Evolutionary conservation across 345 rosid species (phyloP).

Genomic region (Syzygium oleosum): DNA sequence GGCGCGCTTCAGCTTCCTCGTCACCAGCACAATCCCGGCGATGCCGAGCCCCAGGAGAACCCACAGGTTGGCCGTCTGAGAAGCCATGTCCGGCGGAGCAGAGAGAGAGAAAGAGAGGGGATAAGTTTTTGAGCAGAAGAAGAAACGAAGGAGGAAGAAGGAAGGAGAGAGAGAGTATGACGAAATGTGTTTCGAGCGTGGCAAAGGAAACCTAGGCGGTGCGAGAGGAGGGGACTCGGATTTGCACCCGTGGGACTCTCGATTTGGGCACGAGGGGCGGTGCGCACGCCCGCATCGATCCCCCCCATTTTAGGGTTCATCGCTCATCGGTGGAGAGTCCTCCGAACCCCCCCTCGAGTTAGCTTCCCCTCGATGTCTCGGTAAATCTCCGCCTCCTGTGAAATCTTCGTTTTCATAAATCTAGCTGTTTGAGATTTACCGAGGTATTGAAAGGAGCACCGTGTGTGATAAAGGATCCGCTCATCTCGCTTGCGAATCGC

Average conservation of each 20-base stretch:
- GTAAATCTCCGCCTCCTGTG: no score
- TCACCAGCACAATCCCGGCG: conserved; percentile 60
- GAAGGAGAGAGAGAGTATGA: background rate
- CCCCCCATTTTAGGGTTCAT: background rate
- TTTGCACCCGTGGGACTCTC: background rate
- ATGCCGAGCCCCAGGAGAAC: conserved; percentile 76
- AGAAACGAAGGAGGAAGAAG: background rate
- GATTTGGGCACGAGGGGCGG: background rate
- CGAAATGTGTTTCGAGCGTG: fast-evolving
- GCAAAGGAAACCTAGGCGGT: background rate
- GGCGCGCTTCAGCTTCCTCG: conserved; percentile 57
- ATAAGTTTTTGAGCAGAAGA: background rate
- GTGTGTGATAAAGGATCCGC: no score
- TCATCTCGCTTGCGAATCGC: background rate
- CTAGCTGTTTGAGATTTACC: no score
- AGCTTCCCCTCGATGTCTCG: no score
- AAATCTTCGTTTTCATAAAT: no score
- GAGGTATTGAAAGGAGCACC: background rate
- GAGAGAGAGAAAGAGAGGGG: background rate
- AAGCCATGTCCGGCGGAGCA: background rate
- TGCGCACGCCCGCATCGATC: no score
- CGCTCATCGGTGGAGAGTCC: background rate
- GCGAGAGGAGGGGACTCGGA: background rate
- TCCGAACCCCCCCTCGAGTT: background rate
- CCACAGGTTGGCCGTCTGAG: conserved; percentile 62